These are phyloP conservation scores for Tolypocladium sp. DNA, from an alignment of 2,329 filamentous ascomycete species.

Conservation along the genomic window DNA sequence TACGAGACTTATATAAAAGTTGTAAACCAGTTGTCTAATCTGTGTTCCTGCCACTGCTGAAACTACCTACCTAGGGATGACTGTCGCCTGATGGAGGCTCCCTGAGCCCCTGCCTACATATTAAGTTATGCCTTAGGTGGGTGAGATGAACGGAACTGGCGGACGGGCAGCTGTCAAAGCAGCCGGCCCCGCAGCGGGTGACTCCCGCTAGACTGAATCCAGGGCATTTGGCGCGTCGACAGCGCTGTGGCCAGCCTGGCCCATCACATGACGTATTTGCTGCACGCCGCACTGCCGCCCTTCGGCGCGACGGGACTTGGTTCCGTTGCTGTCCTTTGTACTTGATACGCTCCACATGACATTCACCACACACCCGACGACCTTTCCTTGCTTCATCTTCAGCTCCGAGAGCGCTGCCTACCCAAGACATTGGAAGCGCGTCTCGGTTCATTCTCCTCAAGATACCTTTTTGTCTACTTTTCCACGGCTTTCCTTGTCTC, in stretches of 20 bases:
- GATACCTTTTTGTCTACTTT: not conserved
- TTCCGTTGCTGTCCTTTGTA: not conserved
- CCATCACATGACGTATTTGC: constrained; percentile 12
- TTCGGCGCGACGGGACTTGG: not conserved
- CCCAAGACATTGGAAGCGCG: not conserved
- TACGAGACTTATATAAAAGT: not conserved
- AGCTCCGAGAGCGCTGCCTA: not conserved
- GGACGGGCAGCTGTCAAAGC: not conserved
- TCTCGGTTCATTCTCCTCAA: not conserved
- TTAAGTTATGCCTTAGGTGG: no score
- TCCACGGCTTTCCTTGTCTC: not conserved
- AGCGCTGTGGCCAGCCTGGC: constrained; percentile 3
- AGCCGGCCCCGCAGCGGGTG: not conserved
- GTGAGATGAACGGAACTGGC: no score
- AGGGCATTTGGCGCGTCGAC: not conserved
- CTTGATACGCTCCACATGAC: not conserved
- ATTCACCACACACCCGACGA: not conserved
- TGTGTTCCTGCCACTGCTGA: no score
- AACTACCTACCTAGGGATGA: no score
- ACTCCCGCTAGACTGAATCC: not conserved
- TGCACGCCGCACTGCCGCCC: constrained; percentile 2
- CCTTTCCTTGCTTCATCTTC: not conserved
- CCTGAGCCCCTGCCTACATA: no score
- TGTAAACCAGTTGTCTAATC: not conserved
- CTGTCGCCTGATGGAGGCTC: no score